Conservation (phyloP, 2,329 filamentous ascomycete genomes). For the Mariannaea sp. region DNA sequence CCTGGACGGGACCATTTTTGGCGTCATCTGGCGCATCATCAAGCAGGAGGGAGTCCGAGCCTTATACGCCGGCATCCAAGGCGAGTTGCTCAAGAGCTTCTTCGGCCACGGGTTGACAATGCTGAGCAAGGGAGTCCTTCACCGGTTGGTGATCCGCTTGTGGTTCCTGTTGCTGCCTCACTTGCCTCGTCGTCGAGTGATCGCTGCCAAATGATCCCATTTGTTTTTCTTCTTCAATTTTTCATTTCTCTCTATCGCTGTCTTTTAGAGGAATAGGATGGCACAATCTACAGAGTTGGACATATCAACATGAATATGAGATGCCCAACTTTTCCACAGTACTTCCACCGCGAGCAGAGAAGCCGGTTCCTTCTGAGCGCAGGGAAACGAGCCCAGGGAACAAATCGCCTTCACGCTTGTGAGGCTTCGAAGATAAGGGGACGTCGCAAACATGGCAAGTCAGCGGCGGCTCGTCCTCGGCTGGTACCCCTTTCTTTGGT, state of each 20-base stretch:
- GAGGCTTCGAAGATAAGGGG: conserved; percentile 63
- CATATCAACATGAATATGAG: conserved; percentile 76
- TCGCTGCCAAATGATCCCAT: conserved; percentile 28
- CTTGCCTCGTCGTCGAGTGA: conserved; percentile 31
- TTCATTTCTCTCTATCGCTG: no score
- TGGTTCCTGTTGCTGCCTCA: conserved; percentile 62
- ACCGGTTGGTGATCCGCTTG: conserved; percentile 70
- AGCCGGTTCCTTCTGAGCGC: conserved; percentile 87
- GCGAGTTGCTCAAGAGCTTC: conserved; percentile 81
- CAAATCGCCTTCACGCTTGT: conserved; percentile 57
- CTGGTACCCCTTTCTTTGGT: conserved; percentile 45
- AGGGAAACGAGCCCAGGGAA: conserved; percentile 78
- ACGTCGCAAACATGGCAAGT: conserved; percentile 86
- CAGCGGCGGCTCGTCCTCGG: conserved; percentile 52
- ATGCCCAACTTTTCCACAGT: conserved; percentile 79
- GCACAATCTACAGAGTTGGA: no score
- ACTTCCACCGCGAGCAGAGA: conserved; percentile 84
- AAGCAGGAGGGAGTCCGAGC: conserved; percentile 68
- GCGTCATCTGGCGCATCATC: conserved; percentile 61
- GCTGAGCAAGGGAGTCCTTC: conserved; percentile 80
- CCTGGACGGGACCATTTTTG: conserved; percentile 61
- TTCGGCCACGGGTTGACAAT: conserved; percentile 87
- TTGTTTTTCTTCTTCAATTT: no score
- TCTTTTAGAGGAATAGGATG: no score
- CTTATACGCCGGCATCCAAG: conserved; percentile 76